Conservation (phyloP, 2,329 filamentous ascomycete genomes). For the Coniella vitis region DNA sequence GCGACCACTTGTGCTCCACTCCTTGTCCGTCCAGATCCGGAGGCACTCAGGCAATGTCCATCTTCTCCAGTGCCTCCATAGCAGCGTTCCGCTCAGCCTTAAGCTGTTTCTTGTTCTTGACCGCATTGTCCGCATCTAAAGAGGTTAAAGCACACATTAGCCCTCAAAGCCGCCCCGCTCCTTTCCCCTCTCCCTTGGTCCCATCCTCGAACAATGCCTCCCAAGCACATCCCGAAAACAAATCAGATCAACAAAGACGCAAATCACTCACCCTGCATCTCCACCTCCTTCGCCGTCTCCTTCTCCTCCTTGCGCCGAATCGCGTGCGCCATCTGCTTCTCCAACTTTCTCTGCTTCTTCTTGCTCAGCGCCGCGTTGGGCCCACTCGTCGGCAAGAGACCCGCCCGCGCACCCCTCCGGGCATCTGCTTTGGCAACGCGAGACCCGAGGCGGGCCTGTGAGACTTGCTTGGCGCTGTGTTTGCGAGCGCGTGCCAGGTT, state of each 20-base stretch:
- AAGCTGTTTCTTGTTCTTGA: constrained; percentile 15
- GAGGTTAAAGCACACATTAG: not conserved
- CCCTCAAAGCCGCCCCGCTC: too few relatives aligned
- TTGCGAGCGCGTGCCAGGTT: constrained; percentile 39
- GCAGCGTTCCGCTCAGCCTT: constrained; percentile 13
- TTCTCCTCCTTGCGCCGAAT: constrained; percentile 45
- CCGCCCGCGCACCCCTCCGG: constrained; percentile 43
- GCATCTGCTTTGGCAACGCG: constrained; percentile 29
- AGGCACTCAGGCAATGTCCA: constrained; percentile 13
- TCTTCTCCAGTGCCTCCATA: constrained; percentile 14
- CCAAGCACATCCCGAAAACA: not conserved
- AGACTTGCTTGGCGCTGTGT: constrained; percentile 34
- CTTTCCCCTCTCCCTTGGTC: too few relatives aligned
- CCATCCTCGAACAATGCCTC: too few relatives aligned
- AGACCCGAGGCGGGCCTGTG: constrained; percentile 20
- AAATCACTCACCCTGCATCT: constrained; percentile 13
- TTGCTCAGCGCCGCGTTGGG: constrained; percentile 43
- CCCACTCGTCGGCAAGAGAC: constrained; percentile 49
- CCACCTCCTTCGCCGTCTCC: constrained; percentile 24
- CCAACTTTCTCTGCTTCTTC: constrained; percentile 51
- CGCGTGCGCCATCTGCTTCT: constrained; percentile 46
- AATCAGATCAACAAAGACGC: not conserved
- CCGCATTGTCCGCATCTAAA: constrained; percentile 4
- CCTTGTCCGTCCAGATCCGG: too few relatives aligned
- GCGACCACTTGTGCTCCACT: too few relatives aligned